A percentile compares a stretch with the other conserved stretches of the same genome.
phyloP scores from a whole-genome alignment of 2,329 filamentous ascomycete genomes.

The Fusarium nelsonii region DNA sequence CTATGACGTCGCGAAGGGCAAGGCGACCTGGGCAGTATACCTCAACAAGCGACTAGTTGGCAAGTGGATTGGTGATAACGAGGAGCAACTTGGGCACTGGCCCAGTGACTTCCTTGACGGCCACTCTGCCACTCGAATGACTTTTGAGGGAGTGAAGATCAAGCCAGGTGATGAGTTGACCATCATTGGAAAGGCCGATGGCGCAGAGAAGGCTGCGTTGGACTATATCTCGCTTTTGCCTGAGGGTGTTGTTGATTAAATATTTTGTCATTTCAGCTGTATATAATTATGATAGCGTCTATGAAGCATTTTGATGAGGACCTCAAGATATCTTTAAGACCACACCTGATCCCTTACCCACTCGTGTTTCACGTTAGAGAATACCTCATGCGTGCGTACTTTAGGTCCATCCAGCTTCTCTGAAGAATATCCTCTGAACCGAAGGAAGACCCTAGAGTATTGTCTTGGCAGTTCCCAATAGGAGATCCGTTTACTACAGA shows the following conservation, averaged over 20 bases:
- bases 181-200: constrained; percentile 69
- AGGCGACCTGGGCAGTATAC: constrained; percentile 66
- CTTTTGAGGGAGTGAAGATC: constrained; percentile 65
- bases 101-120: constrained; percentile 71
- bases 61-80: constrained; percentile 70
- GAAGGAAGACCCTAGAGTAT: too few relatives aligned
- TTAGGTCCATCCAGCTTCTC: too few relatives aligned
- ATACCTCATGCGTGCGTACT: too few relatives aligned
- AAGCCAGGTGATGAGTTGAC: constrained; percentile 64
- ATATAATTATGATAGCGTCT: not conserved
- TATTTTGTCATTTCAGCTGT: not conserved
- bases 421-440: too few relatives aligned
- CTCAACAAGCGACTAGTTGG: constrained; percentile 67
- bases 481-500: too few relatives aligned
- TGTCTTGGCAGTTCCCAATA: too few relatives aligned
- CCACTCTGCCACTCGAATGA: constrained; percentile 73
- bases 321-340: too few relatives aligned
- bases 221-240: constrained; percentile 76
- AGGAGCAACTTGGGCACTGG: constrained; percentile 69
- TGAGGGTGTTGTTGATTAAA: constrained; percentile 25
- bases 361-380: too few relatives aligned
- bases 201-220: constrained; percentile 72
- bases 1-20: constrained; percentile 71
- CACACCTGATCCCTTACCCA: too few relatives aligned
- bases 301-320: not conserved